These are phyloP conservation scores for Exophiala calicioides DNA, from an alignment of 2,329 filamentous ascomycete species.

Conservation along the genomic window DNA sequence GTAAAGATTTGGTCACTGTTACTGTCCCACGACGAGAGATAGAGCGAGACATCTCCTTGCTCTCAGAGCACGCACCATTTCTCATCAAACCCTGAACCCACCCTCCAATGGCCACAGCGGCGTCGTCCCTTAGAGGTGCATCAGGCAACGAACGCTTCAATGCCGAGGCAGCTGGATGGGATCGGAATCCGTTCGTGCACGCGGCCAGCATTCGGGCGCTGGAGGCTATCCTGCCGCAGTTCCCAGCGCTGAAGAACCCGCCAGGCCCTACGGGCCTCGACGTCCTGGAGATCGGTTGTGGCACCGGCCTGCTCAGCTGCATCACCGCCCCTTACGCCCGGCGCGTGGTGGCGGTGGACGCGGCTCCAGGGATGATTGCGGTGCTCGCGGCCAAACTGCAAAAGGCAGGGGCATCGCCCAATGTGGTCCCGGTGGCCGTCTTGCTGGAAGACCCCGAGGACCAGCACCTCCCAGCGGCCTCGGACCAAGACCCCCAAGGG, in stretches of 20 bases:
- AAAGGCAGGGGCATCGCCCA: constrained; percentile 35
- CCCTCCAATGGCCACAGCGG: constrained; percentile 31
- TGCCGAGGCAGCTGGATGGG: constrained; percentile 56
- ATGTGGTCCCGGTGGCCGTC: constrained; percentile 50
- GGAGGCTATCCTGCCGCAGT: constrained; percentile 45
- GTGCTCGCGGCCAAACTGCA: constrained; percentile 50
- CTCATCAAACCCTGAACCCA: neutral
- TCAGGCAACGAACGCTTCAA: constrained; percentile 54
- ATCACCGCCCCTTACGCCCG: constrained; percentile 51
- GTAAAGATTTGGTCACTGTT: too few species aligned
- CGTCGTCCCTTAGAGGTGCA: constrained; percentile 21
- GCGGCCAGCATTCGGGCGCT: constrained; percentile 48
- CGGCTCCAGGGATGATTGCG: constrained; percentile 57
- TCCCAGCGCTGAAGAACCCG: constrained; percentile 37
- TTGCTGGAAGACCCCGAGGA: constrained; percentile 55
- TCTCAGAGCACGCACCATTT: too few species aligned
- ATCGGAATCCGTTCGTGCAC: constrained; percentile 54
- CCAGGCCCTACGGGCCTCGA: constrained; percentile 38
- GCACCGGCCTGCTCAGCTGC: constrained; percentile 57
- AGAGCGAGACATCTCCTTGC: too few species aligned
- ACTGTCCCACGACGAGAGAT: too few species aligned
- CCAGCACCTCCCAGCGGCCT: constrained; percentile 40
- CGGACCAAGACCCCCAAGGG: constrained; percentile 33
- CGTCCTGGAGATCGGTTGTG: constrained; percentile 59
- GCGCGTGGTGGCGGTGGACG: constrained; percentile 55